Percentiles rank a stretch among this genome's conserved stretches.
Conservation (phyloP, 1,284 basidiomycete genomes). For the Tausonia pullulans region DNA sequence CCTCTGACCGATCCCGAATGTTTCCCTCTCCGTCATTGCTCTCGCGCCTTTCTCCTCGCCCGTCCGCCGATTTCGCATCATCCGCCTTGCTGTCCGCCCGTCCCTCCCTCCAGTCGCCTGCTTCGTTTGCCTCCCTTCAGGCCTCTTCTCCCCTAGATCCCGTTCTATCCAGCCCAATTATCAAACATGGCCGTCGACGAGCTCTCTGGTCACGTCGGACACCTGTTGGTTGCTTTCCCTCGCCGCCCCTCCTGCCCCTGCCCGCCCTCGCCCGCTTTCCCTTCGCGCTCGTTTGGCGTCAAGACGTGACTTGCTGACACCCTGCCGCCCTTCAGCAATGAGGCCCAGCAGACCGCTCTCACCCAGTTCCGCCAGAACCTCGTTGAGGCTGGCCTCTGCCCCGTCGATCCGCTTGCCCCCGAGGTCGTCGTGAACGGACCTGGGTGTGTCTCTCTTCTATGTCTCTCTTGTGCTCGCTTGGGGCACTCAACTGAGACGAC, state of each 20-base stretch:
- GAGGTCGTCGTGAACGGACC: slow-evolving; percentile 33
- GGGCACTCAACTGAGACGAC: slow-evolving; percentile 17
- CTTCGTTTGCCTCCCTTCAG: too few relatives aligned
- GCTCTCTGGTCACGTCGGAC: slow-evolving; percentile 65
- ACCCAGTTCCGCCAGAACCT: slow-evolving; percentile 60
- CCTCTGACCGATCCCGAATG: too few relatives aligned
- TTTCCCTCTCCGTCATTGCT: too few relatives aligned
- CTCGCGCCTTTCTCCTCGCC: too few relatives aligned
- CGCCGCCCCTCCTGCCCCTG: not conserved
- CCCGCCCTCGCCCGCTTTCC: not conserved
- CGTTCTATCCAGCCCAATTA: too few relatives aligned
- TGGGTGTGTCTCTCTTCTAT: slow-evolving; percentile 31
- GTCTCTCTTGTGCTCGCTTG: not conserved
- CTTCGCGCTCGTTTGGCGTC: not conserved
- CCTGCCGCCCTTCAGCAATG: slow-evolving; percentile 31
- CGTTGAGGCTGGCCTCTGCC: slow-evolving; percentile 28
- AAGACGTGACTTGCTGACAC: not conserved
- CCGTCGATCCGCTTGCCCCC: slow-evolving; percentile 14
- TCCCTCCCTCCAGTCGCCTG: too few relatives aligned
- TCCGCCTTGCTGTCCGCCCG: too few relatives aligned
- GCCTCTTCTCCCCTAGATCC: too few relatives aligned
- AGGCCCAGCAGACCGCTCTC: slow-evolving; percentile 57
- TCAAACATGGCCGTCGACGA: not conserved
- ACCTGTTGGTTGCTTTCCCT: slow-evolving; percentile 42
- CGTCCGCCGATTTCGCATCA: too few relatives aligned